Base-by-base conservation (phyloP, 2,329 filamentous ascomycete species). In the Apiospora pterosperma region DNA sequence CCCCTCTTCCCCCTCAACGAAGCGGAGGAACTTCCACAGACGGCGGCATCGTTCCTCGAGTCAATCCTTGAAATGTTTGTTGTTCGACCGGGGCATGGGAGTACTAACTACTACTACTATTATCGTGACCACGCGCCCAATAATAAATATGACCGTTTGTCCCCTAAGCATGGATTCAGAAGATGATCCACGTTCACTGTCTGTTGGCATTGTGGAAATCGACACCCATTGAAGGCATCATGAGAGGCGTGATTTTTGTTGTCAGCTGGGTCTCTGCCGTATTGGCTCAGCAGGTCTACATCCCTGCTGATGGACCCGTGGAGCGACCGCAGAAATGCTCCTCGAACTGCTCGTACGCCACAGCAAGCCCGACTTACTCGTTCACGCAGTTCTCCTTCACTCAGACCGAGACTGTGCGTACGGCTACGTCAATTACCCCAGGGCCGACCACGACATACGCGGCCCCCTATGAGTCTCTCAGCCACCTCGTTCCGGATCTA, bases 331-430 rank as follows among this genome's bases (percentile, higher is more conserved):
- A 74, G 65, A 21, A 34, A 11, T 77, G 75, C 34, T 61, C 59
- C 1, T 4, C 6, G 6, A 41, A 61, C 21, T 28, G 59, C 59
- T 41, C 23, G 36, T 72, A 72, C 62, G 69, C 71, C 12, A 74
- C 71, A 62, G 70, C 67, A n/a, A 67, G 64, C 48, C 76, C 72
- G 60, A 69, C 67, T 25, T 75, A 76, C 62, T 67, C 67, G 10
- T 74, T 77, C 68, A 69, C 63, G 1, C 41, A 64, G 21, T 73
- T 72, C 68, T 73, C 63, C 63, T 79, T 76, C 64, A 79, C 75
- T 0, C 76, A 78, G 65, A 78, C 76, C 4, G 75, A 78, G 61
- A 80, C 78, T 2, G 69, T 77, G 19, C 72, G 77, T 14, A 77
- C 73, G 38, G 77, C 78, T 6, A 79, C 75, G 1, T 74, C 77